Conservation (phyloP, 495 filamentous ascomycete genomes). For the Penicillium chermesinum region DNA sequence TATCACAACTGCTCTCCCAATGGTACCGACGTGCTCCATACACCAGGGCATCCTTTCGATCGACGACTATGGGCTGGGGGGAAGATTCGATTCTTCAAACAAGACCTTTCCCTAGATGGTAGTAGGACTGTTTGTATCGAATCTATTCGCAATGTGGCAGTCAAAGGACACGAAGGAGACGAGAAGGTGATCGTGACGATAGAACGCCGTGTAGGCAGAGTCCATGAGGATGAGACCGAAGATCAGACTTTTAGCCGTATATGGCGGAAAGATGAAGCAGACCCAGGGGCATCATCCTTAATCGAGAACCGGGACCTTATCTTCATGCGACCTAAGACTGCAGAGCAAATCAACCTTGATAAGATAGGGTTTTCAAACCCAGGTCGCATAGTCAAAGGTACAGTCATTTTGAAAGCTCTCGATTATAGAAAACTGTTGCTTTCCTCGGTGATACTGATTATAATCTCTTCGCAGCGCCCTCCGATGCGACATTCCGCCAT, state of each 20-base stretch:
- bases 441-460: slow-evolving; percentile 12
- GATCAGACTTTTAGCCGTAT: slow-evolving; percentile 35
- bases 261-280: slow-evolving; percentile 36
- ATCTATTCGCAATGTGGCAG: slow-evolving; percentile 53
- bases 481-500: slow-evolving; percentile 53
- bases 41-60: slow-evolving; percentile 58
- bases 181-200: slow-evolving; percentile 59
- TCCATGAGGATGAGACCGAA: slow-evolving; percentile 32
- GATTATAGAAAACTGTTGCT: background rate
- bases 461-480: slow-evolving; percentile 23
- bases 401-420: slow-evolving; percentile 12
- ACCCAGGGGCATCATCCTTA: slow-evolving; percentile 32
- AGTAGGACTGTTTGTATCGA: slow-evolving; percentile 56
- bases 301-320: slow-evolving; percentile 55
- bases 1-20: slow-evolving; percentile 59
- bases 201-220: slow-evolving; percentile 44
- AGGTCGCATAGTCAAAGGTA: slow-evolving; percentile 36
- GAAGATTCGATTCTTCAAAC: slow-evolving; percentile 28
- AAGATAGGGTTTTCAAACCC: slow-evolving; percentile 22
- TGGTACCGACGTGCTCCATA: slow-evolving; percentile 67
- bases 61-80: slow-evolving; percentile 82
- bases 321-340: slow-evolving; percentile 52
- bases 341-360: slow-evolving; percentile 26
- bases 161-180: slow-evolving; percentile 49
- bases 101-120: slow-evolving; percentile 41